Evolutionary conservation across 192 early-diverging fungal species (phyloP).

Genomic region (Podila minutissima): DNA sequence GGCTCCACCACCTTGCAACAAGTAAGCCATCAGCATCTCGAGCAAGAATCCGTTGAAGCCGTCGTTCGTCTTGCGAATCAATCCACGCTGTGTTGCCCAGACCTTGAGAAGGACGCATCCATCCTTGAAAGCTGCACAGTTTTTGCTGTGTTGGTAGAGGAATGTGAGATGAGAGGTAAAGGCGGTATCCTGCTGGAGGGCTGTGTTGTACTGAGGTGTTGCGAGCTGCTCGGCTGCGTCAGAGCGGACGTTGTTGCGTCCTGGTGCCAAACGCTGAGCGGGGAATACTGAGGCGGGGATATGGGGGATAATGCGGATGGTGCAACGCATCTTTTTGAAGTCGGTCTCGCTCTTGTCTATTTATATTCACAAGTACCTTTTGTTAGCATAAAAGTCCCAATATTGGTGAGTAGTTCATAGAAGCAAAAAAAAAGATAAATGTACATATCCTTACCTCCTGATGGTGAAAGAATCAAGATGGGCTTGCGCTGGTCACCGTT

Average conservation of each 20-base stretch:
- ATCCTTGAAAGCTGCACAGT: slow-evolving; percentile 81
- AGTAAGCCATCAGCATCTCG: slow-evolving; percentile 87
- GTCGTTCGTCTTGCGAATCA: slow-evolving; percentile 53
- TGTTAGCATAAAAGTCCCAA: too few relatives aligned
- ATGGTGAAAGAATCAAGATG: slow-evolving; percentile 66
- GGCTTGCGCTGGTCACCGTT: slow-evolving; percentile 74
- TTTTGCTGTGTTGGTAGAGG: slow-evolving; percentile 77
- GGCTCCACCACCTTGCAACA: slow-evolving; percentile 71
- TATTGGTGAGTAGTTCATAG: too few relatives aligned
- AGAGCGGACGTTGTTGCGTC: slow-evolving; percentile 83
- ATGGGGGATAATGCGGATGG: slow-evolving; percentile 85
- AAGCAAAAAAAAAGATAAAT: background rate
- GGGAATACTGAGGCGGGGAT: slow-evolving; percentile 74
- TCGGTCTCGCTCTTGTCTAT: slow-evolving; percentile 68
- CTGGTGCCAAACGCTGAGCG: slow-evolving; percentile 76
- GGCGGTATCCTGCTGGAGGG: slow-evolving; percentile 80
- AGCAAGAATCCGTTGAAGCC: slow-evolving; percentile 84
- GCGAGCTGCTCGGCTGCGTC: slow-evolving; percentile 57
- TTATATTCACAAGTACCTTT: too few relatives aligned
- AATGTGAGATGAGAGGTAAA: slow-evolving; percentile 80
- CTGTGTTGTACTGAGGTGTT: slow-evolving; percentile 93
- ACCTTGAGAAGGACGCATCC: slow-evolving; percentile 83
- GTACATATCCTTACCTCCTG: slow-evolving; percentile 50
- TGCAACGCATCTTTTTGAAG: slow-evolving; percentile 72
- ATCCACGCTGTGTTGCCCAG: slow-evolving; percentile 85